phyloP scores from a whole-genome alignment of 805 yeast genomes.

The Candida morakotiae region DNA sequence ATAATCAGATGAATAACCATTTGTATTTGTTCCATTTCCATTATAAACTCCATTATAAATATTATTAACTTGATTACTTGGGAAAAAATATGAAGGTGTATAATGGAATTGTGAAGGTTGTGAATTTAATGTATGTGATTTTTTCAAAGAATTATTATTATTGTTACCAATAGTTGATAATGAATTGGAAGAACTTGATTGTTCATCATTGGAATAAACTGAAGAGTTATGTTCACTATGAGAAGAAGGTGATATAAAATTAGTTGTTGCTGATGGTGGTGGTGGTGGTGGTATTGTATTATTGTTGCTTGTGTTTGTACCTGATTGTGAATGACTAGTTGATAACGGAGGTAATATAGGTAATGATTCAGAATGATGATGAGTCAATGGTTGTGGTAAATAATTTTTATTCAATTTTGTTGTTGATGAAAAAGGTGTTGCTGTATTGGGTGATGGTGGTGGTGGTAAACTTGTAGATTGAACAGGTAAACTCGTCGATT shows the following conservation, averaged over 20 bases:
- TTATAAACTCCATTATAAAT: neutral
- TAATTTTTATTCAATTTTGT: neutral
- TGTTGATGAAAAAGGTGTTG: neutral
- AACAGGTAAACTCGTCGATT: too few relatives aligned
- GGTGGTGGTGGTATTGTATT: neutral
- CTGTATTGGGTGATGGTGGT: neutral
- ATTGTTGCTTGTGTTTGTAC: too few relatives aligned
- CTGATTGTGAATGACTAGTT: too few relatives aligned
- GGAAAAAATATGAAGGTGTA: conserved; percentile 5
- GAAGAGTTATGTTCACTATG: neutral
- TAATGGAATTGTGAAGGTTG: neutral
- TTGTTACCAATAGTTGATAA: too few relatives aligned
- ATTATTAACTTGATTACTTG: conserved; percentile 3
- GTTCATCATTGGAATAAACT: neutral
- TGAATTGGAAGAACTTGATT: neutral
- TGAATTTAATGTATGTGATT: neutral
- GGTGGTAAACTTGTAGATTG: neutral
- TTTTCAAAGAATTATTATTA: neutral
- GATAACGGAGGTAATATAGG: neutral
- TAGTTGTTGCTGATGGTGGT: neutral
- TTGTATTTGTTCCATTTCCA: neutral
- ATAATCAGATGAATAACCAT: neutral
- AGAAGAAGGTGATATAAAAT: neutral
- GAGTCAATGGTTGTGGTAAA: neutral
- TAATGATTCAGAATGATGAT: neutral